A percentile compares a stretch with the other conserved stretches of the same genome.
These are phyloP conservation scores for Cyberlindnera veronae DNA, from an alignment of 805 yeast genomes.

Conservation along the genomic window DNA sequence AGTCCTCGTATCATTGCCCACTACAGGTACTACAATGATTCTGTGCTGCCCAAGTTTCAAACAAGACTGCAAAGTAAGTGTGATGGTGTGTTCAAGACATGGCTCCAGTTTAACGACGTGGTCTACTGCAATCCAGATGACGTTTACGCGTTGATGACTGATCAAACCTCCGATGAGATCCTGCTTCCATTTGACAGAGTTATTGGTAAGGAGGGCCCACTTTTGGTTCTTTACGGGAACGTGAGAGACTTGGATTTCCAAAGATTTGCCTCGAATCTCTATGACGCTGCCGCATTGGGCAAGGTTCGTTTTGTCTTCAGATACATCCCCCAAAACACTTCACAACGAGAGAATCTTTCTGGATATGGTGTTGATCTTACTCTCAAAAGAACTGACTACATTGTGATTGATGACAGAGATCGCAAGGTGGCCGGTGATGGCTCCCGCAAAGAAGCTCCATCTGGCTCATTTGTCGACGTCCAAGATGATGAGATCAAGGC, in stretches of 20 bases:
- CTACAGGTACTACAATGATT: slow-evolving; percentile 44
- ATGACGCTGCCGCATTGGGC: slow-evolving; percentile 55
- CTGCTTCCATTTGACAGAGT: slow-evolving; percentile 56
- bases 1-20: slow-evolving; percentile 68
- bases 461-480: slow-evolving; percentile 17
- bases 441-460: too few relatives aligned
- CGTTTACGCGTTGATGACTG: slow-evolving; percentile 72
- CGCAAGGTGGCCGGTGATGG: too few relatives aligned
- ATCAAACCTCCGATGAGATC: slow-evolving; percentile 21
- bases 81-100: slow-evolving; percentile 34
- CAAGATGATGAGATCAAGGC: slow-evolving; percentile 31
- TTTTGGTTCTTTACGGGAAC: slow-evolving; percentile 67
- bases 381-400: slow-evolving; percentile 62
- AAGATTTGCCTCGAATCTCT: slow-evolving; percentile 55
- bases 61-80: slow-evolving; percentile 21
- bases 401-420: slow-evolving; percentile 61
- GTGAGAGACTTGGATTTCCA: slow-evolving; percentile 46
- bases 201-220: slow-evolving; percentile 53
- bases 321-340: slow-evolving; percentile 43
- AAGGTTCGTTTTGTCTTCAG: slow-evolving; percentile 76
- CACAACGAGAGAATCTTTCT: slow-evolving; percentile 32
- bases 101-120: slow-evolving; percentile 50
- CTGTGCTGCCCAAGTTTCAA: slow-evolving; percentile 30
- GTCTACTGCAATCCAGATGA: slow-evolving; percentile 67
- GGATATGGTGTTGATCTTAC: slow-evolving; percentile 71